These are phyloP conservation scores for Sugiyamaella smithiae DNA, from an alignment of 805 yeast genomes.

Conservation along the genomic window DNA sequence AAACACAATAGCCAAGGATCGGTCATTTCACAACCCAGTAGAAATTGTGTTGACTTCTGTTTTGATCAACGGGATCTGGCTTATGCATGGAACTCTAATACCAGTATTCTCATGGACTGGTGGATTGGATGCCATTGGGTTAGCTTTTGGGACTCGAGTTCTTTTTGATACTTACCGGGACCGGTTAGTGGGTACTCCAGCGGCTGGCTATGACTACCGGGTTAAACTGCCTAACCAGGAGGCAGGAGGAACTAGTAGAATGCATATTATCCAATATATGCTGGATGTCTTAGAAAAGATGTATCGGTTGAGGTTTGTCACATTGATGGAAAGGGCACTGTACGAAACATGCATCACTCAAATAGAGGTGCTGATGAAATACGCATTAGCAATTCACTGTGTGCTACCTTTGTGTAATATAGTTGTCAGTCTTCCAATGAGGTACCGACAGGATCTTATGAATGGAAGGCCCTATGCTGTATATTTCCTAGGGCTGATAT, in stretches of 20 bases:
- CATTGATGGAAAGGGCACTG: not conserved
- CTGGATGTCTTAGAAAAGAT: not conserved
- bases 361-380: not conserved
- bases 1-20: slow-evolving; percentile 3
- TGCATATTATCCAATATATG: not conserved
- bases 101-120: slow-evolving; percentile 7
- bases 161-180: not conserved
- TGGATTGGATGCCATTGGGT: slow-evolving; percentile 5
- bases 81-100: not conserved
- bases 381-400: not conserved
- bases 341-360: not conserved
- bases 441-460: not conserved
- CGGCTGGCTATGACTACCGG: not conserved
- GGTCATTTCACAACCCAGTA: not conserved
- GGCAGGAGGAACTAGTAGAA: not conserved
- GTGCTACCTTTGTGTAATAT: not conserved
- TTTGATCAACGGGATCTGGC: not conserved
- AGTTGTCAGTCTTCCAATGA: not conserved
- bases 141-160: slow-evolving; percentile 1
- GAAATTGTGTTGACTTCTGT: slow-evolving; percentile 9
- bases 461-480: slow-evolving; percentile 1
- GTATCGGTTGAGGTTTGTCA: not conserved
- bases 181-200: not conserved
- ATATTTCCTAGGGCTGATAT: not conserved
- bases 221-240: not conserved